Evolutionary conservation across 1,284 basidiomycete species (phyloP).

Genomic region (Cryptococcus sp.): DNA sequence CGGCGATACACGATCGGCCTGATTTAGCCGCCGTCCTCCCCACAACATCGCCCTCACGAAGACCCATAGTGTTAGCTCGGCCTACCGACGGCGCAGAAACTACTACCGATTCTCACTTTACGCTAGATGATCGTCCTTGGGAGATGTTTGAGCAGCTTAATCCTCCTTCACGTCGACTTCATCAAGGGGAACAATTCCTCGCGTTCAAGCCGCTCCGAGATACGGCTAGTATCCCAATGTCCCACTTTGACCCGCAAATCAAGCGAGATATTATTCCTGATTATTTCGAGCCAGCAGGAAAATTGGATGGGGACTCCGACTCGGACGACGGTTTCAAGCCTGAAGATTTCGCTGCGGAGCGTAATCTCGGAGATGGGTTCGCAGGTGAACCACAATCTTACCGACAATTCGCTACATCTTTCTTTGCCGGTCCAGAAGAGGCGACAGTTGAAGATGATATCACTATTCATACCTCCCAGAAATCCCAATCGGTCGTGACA

Average conservation of each 20-base stretch:
- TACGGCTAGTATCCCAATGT: slow-evolving; percentile 33
- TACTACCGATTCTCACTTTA: slow-evolving; percentile 8
- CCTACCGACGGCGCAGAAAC: not conserved
- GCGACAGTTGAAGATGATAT: not conserved
- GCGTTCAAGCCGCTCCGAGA: slow-evolving; percentile 24
- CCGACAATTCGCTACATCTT: slow-evolving; percentile 21
- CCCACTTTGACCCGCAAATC: slow-evolving; percentile 34
- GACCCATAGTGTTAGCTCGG: slow-evolving; percentile 22
- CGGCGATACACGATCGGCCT: slow-evolving; percentile 11
- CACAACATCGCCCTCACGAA: slow-evolving; percentile 15
- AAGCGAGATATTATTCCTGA: slow-evolving; percentile 32
- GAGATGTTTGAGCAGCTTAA: slow-evolving; percentile 40
- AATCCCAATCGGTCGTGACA: not conserved
- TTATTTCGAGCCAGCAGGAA: not conserved
- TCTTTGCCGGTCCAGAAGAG: slow-evolving; percentile 17
- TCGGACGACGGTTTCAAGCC: slow-evolving; percentile 6
- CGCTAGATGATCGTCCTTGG: slow-evolving; percentile 43
- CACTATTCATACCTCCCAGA: not conserved
- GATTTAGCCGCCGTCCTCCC: slow-evolving; percentile 25
- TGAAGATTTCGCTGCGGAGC: slow-evolving; percentile 31
- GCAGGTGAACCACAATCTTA: slow-evolving; percentile 32
- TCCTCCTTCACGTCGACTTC: slow-evolving; percentile 5
- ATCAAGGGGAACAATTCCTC: slow-evolving; percentile 32
- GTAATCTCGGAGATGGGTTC: slow-evolving; percentile 36
- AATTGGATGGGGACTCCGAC: not conserved